These are phyloP conservation scores for Solanum microdontum DNA, from an alignment of 257 asterid genomes.

Conservation along the genomic window DNA sequence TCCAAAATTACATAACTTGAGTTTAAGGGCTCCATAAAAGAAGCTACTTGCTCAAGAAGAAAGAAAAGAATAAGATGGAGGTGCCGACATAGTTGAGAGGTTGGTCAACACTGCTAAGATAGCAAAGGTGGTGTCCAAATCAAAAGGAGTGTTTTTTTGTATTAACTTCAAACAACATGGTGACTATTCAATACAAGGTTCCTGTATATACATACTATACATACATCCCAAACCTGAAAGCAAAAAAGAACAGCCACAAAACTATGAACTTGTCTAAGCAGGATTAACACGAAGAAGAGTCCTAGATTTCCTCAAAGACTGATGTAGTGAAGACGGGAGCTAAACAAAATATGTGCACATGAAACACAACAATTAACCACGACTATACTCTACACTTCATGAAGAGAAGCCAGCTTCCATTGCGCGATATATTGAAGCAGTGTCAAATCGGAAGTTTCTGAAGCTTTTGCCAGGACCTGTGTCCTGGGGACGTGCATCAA, in stretches of 20 bases:
- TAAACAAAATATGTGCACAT: slow-evolving; percentile 12
- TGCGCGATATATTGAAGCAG: slow-evolving; percentile 45
- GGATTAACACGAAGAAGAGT: neutral
- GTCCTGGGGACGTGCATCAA: slow-evolving; percentile 23
- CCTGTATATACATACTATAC: slow-evolving; percentile 22
- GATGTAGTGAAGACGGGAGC: neutral
- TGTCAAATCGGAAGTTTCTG: slow-evolving; percentile 64
- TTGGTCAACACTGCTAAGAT: neutral
- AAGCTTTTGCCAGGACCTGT: slow-evolving; percentile 45
- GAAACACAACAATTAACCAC: neutral
- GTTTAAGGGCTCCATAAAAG: neutral
- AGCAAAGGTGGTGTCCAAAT: neutral
- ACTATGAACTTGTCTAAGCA: neutral
- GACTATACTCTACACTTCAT: slow-evolving; percentile 9
- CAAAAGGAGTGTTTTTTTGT: neutral
- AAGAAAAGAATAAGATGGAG: neutral
- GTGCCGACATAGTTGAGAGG: neutral
- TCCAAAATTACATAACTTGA: neutral
- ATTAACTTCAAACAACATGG: neutral
- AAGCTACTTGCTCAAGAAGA: neutral
- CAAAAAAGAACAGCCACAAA: slow-evolving; percentile 15
- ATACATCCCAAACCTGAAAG: neutral
- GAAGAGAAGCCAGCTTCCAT: slow-evolving; percentile 49
- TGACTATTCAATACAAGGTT: slow-evolving; percentile 3
- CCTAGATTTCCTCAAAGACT: neutral